Evolutionary conservation across 331 rosid genomes (phyloP).

Genomic region (Malus hybrid): DNA sequence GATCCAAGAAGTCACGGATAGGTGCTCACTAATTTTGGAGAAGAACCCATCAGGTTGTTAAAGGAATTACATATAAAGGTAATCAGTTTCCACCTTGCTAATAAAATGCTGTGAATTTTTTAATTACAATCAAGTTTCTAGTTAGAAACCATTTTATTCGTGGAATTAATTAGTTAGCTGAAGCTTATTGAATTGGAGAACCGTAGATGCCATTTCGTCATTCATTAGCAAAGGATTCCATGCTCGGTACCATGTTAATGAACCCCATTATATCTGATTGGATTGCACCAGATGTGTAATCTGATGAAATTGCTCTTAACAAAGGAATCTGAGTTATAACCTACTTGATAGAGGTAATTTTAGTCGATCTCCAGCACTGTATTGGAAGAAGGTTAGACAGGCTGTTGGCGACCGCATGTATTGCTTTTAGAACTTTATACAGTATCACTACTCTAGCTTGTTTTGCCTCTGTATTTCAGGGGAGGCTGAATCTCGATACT

Average conservation of each 20-base stretch:
- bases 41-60: slow-evolving; percentile 5
- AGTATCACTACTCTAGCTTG: background rate
- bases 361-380: background rate
- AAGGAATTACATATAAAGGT: slow-evolving; percentile 24
- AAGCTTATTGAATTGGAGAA: background rate
- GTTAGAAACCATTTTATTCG: background rate
- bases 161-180: background rate
- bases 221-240: background rate
- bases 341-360: background rate
- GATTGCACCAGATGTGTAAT: background rate
- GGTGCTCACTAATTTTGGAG: slow-evolving; percentile 18
- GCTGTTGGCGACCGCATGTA: background rate
- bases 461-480: background rate
- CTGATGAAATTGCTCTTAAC: background rate
- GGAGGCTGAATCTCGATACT: background rate
- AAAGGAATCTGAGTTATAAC: background rate
- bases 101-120: background rate
- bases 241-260: background rate
- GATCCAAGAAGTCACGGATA: slow-evolving; percentile 97
- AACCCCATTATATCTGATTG: background rate
- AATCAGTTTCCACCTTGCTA: background rate
- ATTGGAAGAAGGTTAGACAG: background rate
- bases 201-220: background rate
- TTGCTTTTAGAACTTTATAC: background rate
- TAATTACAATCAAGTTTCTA: slow-evolving; percentile 3